A percentile compares a stretch with the other conserved stretches of the same genome.
Evolutionary conservation across 345 rosid genomes (phyloP).

Genomic region (Eucalyptus sideroxylon): DNA sequence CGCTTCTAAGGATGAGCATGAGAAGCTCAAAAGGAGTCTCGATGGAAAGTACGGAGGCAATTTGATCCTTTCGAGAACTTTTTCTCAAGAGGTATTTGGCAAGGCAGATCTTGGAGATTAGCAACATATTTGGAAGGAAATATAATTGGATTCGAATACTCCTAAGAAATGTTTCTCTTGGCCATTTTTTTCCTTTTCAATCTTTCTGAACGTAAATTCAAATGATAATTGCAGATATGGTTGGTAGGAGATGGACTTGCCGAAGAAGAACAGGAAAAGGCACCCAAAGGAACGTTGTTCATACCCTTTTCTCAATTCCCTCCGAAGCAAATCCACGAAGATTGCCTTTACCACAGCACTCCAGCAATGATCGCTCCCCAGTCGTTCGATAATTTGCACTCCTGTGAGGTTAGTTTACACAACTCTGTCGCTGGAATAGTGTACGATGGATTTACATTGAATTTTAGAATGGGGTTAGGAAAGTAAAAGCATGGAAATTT

Average conservation of each 20-base stretch:
- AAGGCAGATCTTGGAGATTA: not conserved
- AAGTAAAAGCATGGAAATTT: not conserved
- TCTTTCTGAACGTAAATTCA: not conserved
- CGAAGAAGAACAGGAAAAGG: constrained; percentile 31
- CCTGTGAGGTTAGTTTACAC: constrained; percentile 44
- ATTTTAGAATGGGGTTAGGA: not conserved
- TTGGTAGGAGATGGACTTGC: constrained; percentile 46
- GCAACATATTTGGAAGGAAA: not conserved
- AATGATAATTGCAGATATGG: constrained; percentile 28
- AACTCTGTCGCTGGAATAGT: not conserved
- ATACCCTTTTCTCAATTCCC: constrained; percentile 42
- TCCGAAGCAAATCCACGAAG: constrained; percentile 24
- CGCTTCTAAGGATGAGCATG: constrained; percentile 5
- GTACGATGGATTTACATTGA: not conserved
- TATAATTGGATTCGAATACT: not conserved
- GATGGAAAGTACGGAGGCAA: constrained; percentile 1
- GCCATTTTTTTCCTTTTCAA: not conserved
- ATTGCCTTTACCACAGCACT: constrained; percentile 50
- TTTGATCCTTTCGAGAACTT: constrained; percentile 7
- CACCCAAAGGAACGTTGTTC: constrained; percentile 36
- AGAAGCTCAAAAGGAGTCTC: constrained; percentile 14
- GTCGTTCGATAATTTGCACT: constrained; percentile 36
- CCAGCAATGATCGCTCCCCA: constrained; percentile 41
- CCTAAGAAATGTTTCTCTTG: not conserved
- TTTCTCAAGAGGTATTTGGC: not conserved